A percentile compares a stretch with the other conserved stretches of the same genome.
These are phyloP conservation scores for Salix koriyanagi DNA, from an alignment of 345 rosid species.

Conservation along the genomic window DNA sequence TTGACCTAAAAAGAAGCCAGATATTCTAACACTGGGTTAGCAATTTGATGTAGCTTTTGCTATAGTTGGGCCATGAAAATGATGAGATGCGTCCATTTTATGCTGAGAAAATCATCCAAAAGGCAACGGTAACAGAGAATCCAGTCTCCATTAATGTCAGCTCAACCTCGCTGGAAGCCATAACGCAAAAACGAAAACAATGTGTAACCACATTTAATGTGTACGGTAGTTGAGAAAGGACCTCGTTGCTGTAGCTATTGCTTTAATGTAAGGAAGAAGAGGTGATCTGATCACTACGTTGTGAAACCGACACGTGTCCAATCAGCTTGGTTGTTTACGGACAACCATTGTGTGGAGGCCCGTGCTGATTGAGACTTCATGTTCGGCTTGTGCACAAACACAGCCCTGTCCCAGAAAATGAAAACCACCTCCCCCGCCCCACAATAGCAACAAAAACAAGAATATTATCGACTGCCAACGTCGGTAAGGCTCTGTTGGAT, in stretches of 20 bases:
- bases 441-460: neutral
- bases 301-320: conserved; percentile 6
- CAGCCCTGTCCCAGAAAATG: neutral
- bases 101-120: neutral
- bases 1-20: conserved; percentile 28
- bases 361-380: conserved; percentile 11
- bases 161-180: too few species aligned
- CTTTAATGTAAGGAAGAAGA: conserved; percentile 15
- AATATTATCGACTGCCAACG: neutral
- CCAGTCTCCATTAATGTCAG: neutral
- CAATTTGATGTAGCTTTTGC: neutral
- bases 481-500: neutral
- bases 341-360: conserved; percentile 13
- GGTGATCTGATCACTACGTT: neutral
- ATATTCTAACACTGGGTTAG: neutral
- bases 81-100: neutral
- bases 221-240: neutral
- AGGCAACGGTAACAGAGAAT: neutral
- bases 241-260: conserved; percentile 8
- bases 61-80: neutral
- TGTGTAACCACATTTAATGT: neutral
- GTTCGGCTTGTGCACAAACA: neutral
- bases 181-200: conserved; percentile 11
- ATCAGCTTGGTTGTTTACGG: conserved; percentile 11
- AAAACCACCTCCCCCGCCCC: conserved; percentile 4